Percentiles rank a stretch among this genome's conserved stretches.
These are phyloP conservation scores for Ustilago cynodontis DNA, from an alignment of 1,284 basidiomycete genomes.

Conservation along the genomic window DNA sequence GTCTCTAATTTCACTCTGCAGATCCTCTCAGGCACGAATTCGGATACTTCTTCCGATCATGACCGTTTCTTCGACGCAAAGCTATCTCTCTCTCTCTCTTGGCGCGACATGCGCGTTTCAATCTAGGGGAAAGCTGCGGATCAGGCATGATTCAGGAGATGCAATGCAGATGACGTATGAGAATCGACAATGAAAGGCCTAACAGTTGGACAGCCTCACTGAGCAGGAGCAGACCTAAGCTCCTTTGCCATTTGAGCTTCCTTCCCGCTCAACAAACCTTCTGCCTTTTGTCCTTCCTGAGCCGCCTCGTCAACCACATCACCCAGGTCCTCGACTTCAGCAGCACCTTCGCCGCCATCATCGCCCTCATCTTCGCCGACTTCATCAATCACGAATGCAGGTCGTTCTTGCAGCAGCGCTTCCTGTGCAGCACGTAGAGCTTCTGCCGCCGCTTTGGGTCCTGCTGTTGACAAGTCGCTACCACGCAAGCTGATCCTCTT, in stretches of 20 bases:
- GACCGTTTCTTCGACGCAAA: neutral
- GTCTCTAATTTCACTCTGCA: slow-evolving; percentile 23
- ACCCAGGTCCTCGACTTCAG: slow-evolving; percentile 41
- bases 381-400: slow-evolving; percentile 64
- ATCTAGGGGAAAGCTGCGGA: neutral
- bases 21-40: slow-evolving; percentile 11
- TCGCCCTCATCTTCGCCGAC: slow-evolving; percentile 53
- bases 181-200: neutral
- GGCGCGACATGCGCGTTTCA: neutral
- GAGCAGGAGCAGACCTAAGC: slow-evolving; percentile 41
- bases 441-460: slow-evolving; percentile 57
- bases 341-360: slow-evolving; percentile 37
- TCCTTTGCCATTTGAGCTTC: slow-evolving; percentile 52
- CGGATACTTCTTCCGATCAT: neutral
- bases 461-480: slow-evolving; percentile 52
- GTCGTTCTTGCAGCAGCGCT: slow-evolving; percentile 56
- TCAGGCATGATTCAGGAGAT: neutral
- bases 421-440: slow-evolving; percentile 59
- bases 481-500: slow-evolving; percentile 50
- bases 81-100: neutral
- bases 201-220: slow-evolving; percentile 7
- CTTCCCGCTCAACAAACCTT: slow-evolving; percentile 44
- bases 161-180: slow-evolving; percentile 3
- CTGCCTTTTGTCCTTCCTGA: slow-evolving; percentile 18
- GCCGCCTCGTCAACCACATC: slow-evolving; percentile 35